Evolutionary conservation across 768 basidiomycete genomes (phyloP), one percentile per base, ranked within the genome.

Genomic region (Dacryopinax primogenitus): DNA sequence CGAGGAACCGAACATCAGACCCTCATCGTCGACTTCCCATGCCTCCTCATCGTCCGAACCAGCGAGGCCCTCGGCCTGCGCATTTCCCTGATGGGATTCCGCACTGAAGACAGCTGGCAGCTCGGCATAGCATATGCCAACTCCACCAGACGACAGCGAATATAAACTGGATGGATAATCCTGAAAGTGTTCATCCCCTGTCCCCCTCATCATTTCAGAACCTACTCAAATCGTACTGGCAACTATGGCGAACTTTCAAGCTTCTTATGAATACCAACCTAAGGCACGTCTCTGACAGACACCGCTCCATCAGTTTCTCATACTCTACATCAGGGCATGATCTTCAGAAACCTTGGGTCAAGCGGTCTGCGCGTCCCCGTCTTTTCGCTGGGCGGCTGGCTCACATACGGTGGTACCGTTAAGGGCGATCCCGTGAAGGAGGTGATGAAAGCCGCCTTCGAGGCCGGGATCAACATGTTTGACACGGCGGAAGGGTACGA

Each of bases 401-500:
- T 86, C 66, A 87, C 86, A 13, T 76, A 85, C 33, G 86, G 86
- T 62, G 80, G 80, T 41, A 82, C 81, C 23, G 83, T 87, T 47
- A 75, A 78, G 63, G 87, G 86, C 2, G 87, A 89, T 71, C 82
- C 84, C 45, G 88, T 89, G 4, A 66, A 86, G 82, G 90, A 91
- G 32, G 85, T 90, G 70, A 85, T 92, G 74, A 84, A 86, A 73
- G 79, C 80, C 2, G 88, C 87, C 1, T 89, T 86, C 68, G 87
- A 91, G 64, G 77, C 81, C 72, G 87, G 88, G 0, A 84, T 88
- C 75, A 88, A 87, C 74, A 83, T 86, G 80, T 84, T 87, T 69
- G 85, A 88, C 70, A 85, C 82, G 18, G 86, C 86, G 0, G 86
- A 88, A 70, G 77, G 76, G 2, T 87, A 88, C 67, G 77, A 83